phyloP scores from a whole-genome alignment of 352 stramenopile genomes.

The Blastocystis hominis region DNA sequence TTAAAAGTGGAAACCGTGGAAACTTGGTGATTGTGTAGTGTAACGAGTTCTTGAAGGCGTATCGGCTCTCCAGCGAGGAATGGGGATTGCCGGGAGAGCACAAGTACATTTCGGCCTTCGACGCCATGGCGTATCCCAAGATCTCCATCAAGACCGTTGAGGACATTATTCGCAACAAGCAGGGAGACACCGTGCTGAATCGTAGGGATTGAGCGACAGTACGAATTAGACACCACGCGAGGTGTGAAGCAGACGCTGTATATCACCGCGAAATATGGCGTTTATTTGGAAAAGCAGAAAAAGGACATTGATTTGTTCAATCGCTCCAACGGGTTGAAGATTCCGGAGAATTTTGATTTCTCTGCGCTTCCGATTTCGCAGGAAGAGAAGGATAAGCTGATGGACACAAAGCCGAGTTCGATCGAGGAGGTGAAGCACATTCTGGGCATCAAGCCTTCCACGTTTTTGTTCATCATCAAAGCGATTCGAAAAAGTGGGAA shows the following conservation, averaged over 20 bases:
- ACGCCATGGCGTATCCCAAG: constrained; percentile 65
- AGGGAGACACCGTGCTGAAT: not conserved
- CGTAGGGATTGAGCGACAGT: not conserved
- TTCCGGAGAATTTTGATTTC: constrained; percentile 67
- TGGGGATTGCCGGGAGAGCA: constrained; percentile 73
- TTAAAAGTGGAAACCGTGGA: constrained; percentile 63
- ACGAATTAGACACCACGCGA: not conserved
- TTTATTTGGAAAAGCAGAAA: constrained; percentile 80
- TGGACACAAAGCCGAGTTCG: not conserved
- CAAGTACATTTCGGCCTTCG: constrained; percentile 67
- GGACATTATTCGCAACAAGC: constrained; percentile 46
- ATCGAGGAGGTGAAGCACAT: constrained; percentile 57
- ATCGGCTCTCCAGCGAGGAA: constrained; percentile 70
- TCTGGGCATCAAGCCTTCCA: constrained; percentile 56
- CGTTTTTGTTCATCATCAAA: constrained; percentile 45
- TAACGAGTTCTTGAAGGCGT: constrained; percentile 65
- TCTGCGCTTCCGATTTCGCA: constrained; percentile 27
- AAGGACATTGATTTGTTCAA: constrained; percentile 89
- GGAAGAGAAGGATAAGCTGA: constrained; percentile 58
- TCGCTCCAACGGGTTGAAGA: constrained; percentile 79
- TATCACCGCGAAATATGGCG: constrained; percentile 81
- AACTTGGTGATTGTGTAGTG: constrained; percentile 33
- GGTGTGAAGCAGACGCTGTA: constrained; percentile 67
- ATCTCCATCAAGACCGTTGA: constrained; percentile 59
- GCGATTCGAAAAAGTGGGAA: not conserved